Evolutionary conservation across 176 grass and related monocot genomes (phyloP), one percentile per base, ranked within the genome.

Genomic region (Puccinellia tenuiflora): DNA sequence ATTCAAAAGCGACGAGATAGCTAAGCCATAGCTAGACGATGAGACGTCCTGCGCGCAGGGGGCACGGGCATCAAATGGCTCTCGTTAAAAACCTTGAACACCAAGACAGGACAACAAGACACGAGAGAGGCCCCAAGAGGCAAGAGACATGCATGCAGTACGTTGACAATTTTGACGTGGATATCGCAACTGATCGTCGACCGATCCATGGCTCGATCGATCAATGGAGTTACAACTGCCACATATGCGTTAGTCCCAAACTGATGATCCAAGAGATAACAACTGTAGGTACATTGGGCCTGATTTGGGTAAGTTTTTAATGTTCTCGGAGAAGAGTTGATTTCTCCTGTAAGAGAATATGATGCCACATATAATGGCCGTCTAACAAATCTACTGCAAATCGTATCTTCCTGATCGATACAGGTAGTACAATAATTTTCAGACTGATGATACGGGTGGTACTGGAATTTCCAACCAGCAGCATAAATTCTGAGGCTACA

Each of bases 101-200:
- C 12, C 26, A 88, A 21, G 81, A 65, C 80, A 16, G 29, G 50
- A 30, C 22, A 5, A 30, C 22, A 9, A 2, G 66, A 69, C 37
- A 42, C 7, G 34, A 66, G 3, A 0, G 29, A 43, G n/a, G 40
- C 24, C 29, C 40, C 48, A 21, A 14, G 37, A 38, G n/a, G 68
- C 48, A 21, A 14, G 37, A 38, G n/a, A 22, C 70, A 9, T 43
- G 39, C 70, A 14, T 34, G 71, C 62, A 52, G 31, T n/a, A n/a
- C n/a, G n/a, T 53, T 42, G 83, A 85, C 71, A 51, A 30, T 73
- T 20, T 74, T 21, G 71, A 74, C 86, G 60, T 73, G 65, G 51
- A 83, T 30, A 74, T 42, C 46, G 79, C 1, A 81, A 21, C 33
- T 21, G 53, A 76, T 25, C 21, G 6, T 54, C 73, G 68, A 21